A percentile compares a stretch with the other conserved stretches of the same genome.
Conservation (phyloP, 148 eudicot genomes). For the Gaultheria prostrata region DNA sequence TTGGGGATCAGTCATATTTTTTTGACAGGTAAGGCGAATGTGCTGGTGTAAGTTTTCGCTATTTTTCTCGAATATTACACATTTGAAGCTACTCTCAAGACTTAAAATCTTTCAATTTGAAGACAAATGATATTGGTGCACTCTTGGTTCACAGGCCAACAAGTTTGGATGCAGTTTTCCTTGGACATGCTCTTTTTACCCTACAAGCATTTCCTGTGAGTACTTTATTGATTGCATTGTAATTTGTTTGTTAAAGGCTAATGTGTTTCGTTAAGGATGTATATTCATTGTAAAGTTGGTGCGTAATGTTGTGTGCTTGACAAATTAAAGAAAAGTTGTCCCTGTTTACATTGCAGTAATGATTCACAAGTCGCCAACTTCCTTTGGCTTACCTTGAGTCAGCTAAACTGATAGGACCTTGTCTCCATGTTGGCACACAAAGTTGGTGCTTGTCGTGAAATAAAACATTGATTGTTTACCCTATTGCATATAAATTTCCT, state of each 20-base stretch:
- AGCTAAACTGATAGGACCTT: not conserved
- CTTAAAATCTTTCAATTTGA: not conserved
- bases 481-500: not conserved
- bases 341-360: not conserved
- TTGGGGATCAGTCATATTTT: constrained; percentile 64
- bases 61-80: not conserved
- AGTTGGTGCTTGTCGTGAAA: not conserved
- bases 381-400: not conserved
- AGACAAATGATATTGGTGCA: constrained; percentile 1
- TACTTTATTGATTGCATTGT: constrained; percentile 14
- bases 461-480: not conserved
- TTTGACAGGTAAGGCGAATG: constrained; percentile 57
- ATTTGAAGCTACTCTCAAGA: not conserved
- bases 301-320: not conserved
- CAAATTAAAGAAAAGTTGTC: not conserved
- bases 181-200: constrained; percentile 77
- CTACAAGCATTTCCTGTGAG: constrained; percentile 91
- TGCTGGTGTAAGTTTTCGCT: not conserved
- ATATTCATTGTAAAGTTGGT: not conserved
- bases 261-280: not conserved
- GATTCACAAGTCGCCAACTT: not conserved
- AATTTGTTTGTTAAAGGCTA: not conserved
- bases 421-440: not conserved
- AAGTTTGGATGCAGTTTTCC: constrained; percentile 89
- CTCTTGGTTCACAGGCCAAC: constrained; percentile 55